Conservation (phyloP, 352 stramenopile species). For the Poterioochromonas sp. region DNA sequence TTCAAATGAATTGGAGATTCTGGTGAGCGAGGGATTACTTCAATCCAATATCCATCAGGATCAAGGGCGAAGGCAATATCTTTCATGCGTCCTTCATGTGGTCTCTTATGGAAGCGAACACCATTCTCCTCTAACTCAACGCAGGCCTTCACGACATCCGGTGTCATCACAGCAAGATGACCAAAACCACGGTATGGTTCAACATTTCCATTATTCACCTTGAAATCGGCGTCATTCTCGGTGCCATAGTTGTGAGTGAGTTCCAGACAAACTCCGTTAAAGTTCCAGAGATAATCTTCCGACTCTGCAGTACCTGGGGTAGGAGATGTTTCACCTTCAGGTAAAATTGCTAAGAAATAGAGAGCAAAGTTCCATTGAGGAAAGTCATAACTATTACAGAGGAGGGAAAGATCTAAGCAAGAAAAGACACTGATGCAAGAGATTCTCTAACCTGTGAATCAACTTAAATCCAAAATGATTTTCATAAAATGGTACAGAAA, state of each 20-base stretch:
- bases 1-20: slow-evolving; percentile 44
- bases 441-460: slow-evolving; percentile 43
- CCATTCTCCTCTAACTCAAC: slow-evolving; percentile 57
- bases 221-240: neutral
- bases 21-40: slow-evolving; percentile 40
- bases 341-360: slow-evolving; percentile 55
- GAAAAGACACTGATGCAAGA: slow-evolving; percentile 48
- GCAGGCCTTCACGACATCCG: slow-evolving; percentile 67
- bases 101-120: slow-evolving; percentile 76
- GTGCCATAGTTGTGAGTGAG: slow-evolving; percentile 45
- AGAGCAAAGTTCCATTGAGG: slow-evolving; percentile 56
- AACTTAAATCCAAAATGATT: slow-evolving; percentile 33
- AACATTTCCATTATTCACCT: slow-evolving; percentile 57
- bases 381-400: slow-evolving; percentile 53
- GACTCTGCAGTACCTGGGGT: slow-evolving; percentile 54
- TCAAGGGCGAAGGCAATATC: slow-evolving; percentile 57
- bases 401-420: slow-evolving; percentile 41
- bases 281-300: slow-evolving; percentile 62
- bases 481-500: slow-evolving; percentile 46
- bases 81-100: slow-evolving; percentile 62
- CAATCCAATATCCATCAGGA: slow-evolving; percentile 69
- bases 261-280: slow-evolving; percentile 58
- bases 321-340: slow-evolving; percentile 43
- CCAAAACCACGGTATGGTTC: slow-evolving; percentile 72
- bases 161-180: slow-evolving; percentile 64